phyloP scores from a whole-genome alignment of 2,329 filamentous ascomycete genomes.

The Erysiphe pulchra region DNA sequence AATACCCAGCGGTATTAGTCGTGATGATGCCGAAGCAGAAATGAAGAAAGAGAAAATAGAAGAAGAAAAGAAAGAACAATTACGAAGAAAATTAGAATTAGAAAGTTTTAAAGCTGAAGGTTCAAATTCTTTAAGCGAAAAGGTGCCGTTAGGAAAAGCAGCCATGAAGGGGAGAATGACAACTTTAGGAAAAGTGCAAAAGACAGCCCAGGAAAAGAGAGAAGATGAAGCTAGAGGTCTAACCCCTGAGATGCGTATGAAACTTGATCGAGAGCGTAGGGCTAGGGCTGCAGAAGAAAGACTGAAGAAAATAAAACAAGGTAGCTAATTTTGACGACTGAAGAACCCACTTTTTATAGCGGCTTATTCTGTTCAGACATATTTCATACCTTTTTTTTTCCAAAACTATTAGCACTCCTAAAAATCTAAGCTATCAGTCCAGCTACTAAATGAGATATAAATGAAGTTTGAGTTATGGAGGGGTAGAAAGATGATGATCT shows the following conservation, averaged over 20 bases:
- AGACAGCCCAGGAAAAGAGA: slow-evolving; percentile 55
- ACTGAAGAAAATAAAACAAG: slow-evolving; percentile 21
- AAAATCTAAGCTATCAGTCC: no score
- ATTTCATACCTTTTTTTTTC: no score
- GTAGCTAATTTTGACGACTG: neutral
- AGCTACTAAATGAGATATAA: no score
- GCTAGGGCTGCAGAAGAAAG: slow-evolving; percentile 82
- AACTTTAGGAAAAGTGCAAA: slow-evolving; percentile 31
- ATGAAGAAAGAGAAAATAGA: slow-evolving; percentile 45
- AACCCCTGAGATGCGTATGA: slow-evolving; percentile 66
- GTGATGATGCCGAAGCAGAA: slow-evolving; percentile 43
- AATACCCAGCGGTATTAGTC: slow-evolving; percentile 46
- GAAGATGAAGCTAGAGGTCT: slow-evolving; percentile 67
- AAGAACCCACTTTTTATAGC: no score
- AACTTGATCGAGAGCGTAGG: slow-evolving; percentile 65
- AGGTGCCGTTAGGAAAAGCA: slow-evolving; percentile 18
- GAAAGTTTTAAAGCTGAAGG: slow-evolving; percentile 42
- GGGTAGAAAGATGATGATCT: no score
- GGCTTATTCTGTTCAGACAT: no score
- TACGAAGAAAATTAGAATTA: slow-evolving; percentile 47
- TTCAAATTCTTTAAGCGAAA: slow-evolving; percentile 25
- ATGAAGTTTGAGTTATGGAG: no score
- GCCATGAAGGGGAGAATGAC: slow-evolving; percentile 23
- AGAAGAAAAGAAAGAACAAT: slow-evolving; percentile 38
- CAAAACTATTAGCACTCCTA: no score